These are phyloP conservation scores for Amphichorda felina DNA, from an alignment of 2,329 filamentous ascomycete species.

Conservation along the genomic window DNA sequence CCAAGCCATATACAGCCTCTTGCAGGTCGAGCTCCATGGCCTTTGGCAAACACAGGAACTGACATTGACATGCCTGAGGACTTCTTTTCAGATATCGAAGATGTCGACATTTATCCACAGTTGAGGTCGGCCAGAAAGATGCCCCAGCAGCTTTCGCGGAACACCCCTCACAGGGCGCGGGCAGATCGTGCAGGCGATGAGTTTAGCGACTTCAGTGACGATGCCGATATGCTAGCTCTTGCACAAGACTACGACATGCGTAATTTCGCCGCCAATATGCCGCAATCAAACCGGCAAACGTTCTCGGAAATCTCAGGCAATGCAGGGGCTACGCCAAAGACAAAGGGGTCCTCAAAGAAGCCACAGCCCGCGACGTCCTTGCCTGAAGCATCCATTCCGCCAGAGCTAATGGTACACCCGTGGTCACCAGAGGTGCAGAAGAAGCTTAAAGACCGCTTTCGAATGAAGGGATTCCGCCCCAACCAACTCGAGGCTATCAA, in stretches of 20 bases:
- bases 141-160: constrained; percentile 1
- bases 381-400: constrained; percentile 25
- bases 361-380: constrained; percentile 9
- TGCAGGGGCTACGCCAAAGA: constrained; percentile 16
- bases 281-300: constrained; percentile 18
- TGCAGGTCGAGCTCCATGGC: background rate
- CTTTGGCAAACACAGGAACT: background rate
- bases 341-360: constrained; percentile 17
- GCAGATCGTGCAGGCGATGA: constrained; percentile 16
- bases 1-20: background rate
- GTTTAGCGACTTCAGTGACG: constrained; percentile 37
- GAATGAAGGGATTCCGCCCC: constrained; percentile 73
- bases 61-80: constrained; percentile 2
- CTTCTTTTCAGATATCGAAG: constrained; percentile 1
- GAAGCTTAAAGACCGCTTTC: constrained; percentile 73
- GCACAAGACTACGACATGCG: constrained; percentile 36
- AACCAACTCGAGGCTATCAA: constrained; percentile 97
- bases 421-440: constrained; percentile 82
- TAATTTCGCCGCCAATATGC: constrained; percentile 15
- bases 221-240: constrained; percentile 38
- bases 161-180: background rate
- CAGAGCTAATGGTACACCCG: constrained; percentile 49
- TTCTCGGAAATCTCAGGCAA: constrained; percentile 40
- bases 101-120: constrained; percentile 1
- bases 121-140: constrained; percentile 1